Base-by-base conservation (phyloP, 306 rosid species). In the Lupinus albus region DNA sequence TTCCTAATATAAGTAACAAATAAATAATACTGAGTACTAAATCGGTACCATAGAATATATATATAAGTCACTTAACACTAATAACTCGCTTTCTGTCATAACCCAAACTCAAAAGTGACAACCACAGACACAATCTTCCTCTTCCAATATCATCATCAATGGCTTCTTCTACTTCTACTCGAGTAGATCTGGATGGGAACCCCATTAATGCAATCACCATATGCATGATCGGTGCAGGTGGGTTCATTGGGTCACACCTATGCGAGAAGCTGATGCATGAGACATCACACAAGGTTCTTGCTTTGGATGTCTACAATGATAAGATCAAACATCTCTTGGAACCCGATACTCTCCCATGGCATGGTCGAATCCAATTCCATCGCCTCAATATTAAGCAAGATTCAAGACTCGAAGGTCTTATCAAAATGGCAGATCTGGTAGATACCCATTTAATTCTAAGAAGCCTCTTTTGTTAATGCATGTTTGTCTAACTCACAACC, bases 191-290 rank as follows among this genome's bases (percentile, higher is more conserved):
- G 35, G 91, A 86, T 25, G 94, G 94, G 5, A 88, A 79, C 13
- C 84, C 87, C 42, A 88, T 91, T 1, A 86, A 83, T 80, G 81
- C 96, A 55, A 75, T 91, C 14, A 86, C 97, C 12, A 88, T 91
- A 17, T 91, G 97, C 84, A 91, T 91, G 96, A 91, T 91, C 14
- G 97, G 97, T 0, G 97, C 97, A 4, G 97, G 96, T 0, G 97
- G 97, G 0, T 91, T 91, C 91, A 91, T 91, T 1, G 97, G 97
- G 2, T 91, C 97, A 3, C 97, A 91, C 74, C 91, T 91, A 16
- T 91, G 97, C 58, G 97, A 91, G 81, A 91, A 88, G 82, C 80
- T 91, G 1, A 80, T 91, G 89, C 5, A 60, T 1, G 94, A 88
- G 69, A 91, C 97, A 0, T 87, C 96, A 1, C 97, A 91, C 82